These are phyloP conservation scores for Cucurbita maxima DNA, from an alignment of 306 rosid genomes.

Conservation along the genomic window DNA sequence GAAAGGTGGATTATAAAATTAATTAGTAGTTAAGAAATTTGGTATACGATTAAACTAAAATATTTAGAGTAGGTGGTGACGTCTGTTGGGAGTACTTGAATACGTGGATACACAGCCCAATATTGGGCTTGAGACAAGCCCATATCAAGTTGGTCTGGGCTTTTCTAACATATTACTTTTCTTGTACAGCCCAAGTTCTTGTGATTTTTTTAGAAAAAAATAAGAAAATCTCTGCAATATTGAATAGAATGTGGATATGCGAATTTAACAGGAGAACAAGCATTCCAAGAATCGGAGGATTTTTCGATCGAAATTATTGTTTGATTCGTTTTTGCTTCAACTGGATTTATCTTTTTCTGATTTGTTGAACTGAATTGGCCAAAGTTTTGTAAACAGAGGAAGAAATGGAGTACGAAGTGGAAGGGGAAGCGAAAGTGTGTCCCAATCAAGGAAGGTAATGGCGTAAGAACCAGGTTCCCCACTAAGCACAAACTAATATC, in stretches of 20 bases:
- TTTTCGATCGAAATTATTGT: not conserved
- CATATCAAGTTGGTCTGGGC: not conserved
- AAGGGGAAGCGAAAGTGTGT: not conserved
- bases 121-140: not conserved
- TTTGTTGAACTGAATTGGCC: not conserved
- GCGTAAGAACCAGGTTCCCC: conserved; percentile 28
- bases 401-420: not conserved
- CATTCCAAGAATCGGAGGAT: not conserved
- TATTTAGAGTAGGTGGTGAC: not conserved
- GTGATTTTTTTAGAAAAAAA: not conserved
- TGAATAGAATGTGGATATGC: not conserved
- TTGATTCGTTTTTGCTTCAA: not conserved
- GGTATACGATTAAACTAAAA: not conserved
- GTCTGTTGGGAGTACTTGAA: not conserved
- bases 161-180: not conserved
- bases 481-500: conserved; percentile 8
- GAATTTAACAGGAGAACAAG: not conserved
- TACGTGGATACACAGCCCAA: not conserved
- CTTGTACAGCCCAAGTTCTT: no score
- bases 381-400: not conserved
- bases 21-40: not conserved
- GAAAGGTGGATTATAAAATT: not conserved
- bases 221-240: not conserved
- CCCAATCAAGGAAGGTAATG: conserved; percentile 11
- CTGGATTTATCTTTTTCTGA: not conserved